Percentiles rank a stretch among this genome's conserved stretches.
Evolutionary conservation across 495 filamentous ascomycete genomes (phyloP).

Genomic region (Margaritispora aquatica): DNA sequence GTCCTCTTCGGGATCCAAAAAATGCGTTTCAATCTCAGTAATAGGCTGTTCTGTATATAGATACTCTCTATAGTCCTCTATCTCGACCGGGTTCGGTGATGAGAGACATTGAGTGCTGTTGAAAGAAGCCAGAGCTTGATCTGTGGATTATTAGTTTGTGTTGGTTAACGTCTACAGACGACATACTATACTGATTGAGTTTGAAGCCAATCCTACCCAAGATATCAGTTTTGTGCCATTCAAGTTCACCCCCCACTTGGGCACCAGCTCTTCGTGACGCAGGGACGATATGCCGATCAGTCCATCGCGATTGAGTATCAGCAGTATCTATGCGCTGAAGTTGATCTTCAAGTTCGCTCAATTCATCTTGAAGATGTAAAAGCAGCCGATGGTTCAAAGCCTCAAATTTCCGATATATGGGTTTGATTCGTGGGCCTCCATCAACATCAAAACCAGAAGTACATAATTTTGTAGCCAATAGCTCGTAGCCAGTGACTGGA

Average conservation of each 20-base stretch:
- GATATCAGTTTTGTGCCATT: constrained; percentile 65
- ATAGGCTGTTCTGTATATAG: constrained; percentile 56
- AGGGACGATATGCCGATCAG: constrained; percentile 44
- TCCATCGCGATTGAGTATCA: constrained; percentile 58
- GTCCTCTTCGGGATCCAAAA: constrained; percentile 60
- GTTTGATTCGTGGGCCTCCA: constrained; percentile 37
- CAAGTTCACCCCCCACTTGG: constrained; percentile 57
- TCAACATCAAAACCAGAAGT: constrained; percentile 4
- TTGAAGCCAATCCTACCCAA: constrained; percentile 68
- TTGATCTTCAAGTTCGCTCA: constrained; percentile 71
- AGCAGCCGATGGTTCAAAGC: constrained; percentile 78
- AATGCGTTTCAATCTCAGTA: constrained; percentile 57
- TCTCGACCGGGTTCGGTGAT: constrained; percentile 47
- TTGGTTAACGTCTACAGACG: background rate
- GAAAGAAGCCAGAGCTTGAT: constrained; percentile 64
- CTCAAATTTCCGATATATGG: constrained; percentile 83
- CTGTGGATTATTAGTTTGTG: constrained; percentile 33
- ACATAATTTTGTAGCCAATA: constrained; percentile 17
- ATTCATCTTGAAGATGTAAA: constrained; percentile 81
- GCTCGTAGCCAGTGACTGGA: constrained; percentile 22
- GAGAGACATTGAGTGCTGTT: constrained; percentile 50
- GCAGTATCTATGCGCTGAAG: constrained; percentile 64
- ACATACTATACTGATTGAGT: constrained; percentile 77
- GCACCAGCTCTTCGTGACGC: constrained; percentile 62
- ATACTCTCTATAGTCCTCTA: constrained; percentile 60